Base-by-base conservation (phyloP, 23 red algal species). In the Gracilaria caudata region DNA sequence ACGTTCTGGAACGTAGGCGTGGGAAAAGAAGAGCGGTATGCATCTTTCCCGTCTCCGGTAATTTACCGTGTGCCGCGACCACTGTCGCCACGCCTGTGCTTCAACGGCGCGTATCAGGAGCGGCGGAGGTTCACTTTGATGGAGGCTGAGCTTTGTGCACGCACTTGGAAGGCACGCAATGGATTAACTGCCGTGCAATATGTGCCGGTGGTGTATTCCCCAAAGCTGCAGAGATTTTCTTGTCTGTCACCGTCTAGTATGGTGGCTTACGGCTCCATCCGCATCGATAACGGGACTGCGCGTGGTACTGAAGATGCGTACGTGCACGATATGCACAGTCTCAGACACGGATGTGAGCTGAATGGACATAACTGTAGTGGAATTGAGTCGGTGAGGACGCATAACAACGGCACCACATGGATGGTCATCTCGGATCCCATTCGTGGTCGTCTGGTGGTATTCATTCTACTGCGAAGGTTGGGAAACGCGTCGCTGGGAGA, bases 381-480 rank as follows among this genome's bases (percentile, higher is more conserved):
- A 32, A 32, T 65, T 30, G 32, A 4, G 7, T 65, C 60, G 25
- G 60, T 65, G 60, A 65, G 32, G 23, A 65, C 60, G 13, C 3
- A 34, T 65, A 34, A 65, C 26, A 65, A 65, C 24, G 60, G 60
- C 8, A 65, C 60, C 1, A 65, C 60, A 11, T 65, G 60, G 60
- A 65, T 65, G 60, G 32, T 65, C 5, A 28, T 65, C 60, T 65
- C 60, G 23, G 7, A 34, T 35, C 60, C 60, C 7, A 30, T 32
- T 32, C 26, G 26, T 35, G 26, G 14, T 65, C 60, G 60, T 1
- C 23, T 65, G 7, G 60, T 28, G 7, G 32, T 65, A 32, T 65
- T 65, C 32, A 65, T 65, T 65, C 32, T 32, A 65, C 60, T 65
- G 60, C 60, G 60, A 32, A 32, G 60, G 32, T 13, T 35, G 60